Base-by-base conservation (phyloP, 169 alveolate genomes). In the Babesia gibsoni region DNA sequence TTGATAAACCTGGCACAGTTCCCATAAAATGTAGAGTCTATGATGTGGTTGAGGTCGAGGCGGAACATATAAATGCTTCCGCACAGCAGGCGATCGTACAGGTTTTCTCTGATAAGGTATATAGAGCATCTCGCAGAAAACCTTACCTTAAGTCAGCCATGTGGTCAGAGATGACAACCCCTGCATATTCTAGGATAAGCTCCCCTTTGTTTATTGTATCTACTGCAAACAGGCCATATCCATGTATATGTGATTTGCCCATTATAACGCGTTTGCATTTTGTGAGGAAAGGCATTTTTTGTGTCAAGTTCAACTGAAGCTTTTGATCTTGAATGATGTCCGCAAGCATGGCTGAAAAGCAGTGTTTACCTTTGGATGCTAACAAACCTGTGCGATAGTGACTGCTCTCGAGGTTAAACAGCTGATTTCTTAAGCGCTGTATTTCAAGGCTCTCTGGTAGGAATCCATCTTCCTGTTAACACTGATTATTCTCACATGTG, bases 1-100 rank as follows among this genome's bases (percentile, higher is more conserved):
- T 97, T 97, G 52, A 97, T 92, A 83, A 95, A 97, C 52, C 99
- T 83, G 18, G 99, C 98, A 43, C 85, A 93, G 74, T 94, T 95
- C 20, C 99, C 99, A 69, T 88, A 85, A 59, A 89, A 88, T 12
- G 99, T 96, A 4, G 99, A 99, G 84, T 97, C 99, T n/a, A 97
- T 93, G 52, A 97, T 95, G 66, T 87, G 82, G 68, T 93, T 91
- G 53, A 92, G 94, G 65, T 96, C 99, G 30, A 96, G 84, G 66
- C 99, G 89, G 73, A 94, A 96, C 86, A 86, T 70, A 63, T 86
- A 86, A 35, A 80, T 70, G 77, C 92, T 83, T 33, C 74, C 73
- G 50, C 85, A 68, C 20, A 75, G 42, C 52, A 43, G 18, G 8
- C 52, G 45, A 23, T 72, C 69, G 39, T 72, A 72, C 20, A 33